Conservation (phyloP, 192 early-diverging fungal species). For the Podila epicladia region DNA sequence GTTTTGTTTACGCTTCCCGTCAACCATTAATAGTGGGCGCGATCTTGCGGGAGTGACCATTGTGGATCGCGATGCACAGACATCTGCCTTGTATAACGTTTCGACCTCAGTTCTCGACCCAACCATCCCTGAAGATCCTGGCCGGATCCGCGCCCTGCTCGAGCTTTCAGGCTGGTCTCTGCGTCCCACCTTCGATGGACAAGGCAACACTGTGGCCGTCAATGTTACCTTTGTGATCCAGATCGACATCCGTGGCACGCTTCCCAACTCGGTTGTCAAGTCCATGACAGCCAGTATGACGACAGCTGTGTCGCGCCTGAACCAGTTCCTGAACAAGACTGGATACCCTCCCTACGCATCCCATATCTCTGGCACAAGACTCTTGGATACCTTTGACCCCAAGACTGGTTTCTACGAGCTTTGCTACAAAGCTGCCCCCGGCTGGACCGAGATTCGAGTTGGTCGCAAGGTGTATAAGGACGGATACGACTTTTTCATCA, state of each 20-base stretch:
- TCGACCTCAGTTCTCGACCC: constrained; percentile 59
- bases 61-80: constrained; percentile 59
- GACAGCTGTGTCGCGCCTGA: constrained; percentile 50
- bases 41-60: constrained; percentile 58
- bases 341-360: constrained; percentile 67
- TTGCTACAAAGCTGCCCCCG: constrained; percentile 48
- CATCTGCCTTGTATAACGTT: constrained; percentile 55
- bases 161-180: constrained; percentile 64
- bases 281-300: constrained; percentile 57
- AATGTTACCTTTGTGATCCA: constrained; percentile 57
- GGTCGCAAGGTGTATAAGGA: constrained; percentile 52
- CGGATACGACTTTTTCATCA: constrained; percentile 56
- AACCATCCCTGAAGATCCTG: constrained; percentile 54
- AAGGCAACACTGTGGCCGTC: constrained; percentile 53
- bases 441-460: constrained; percentile 59
- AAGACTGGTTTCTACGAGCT: constrained; percentile 53
- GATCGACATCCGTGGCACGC: constrained; percentile 57
- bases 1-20: constrained; percentile 6
- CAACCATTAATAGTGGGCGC: constrained; percentile 48
- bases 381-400: constrained; percentile 51
- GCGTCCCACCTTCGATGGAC: constrained; percentile 53
- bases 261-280: constrained; percentile 54
- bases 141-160: constrained; percentile 54
- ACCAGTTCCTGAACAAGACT: constrained; percentile 53
- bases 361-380: constrained; percentile 56